phyloP scores from a whole-genome alignment of 495 filamentous ascomycete species.

The Lasiosphaeria hispida region DNA sequence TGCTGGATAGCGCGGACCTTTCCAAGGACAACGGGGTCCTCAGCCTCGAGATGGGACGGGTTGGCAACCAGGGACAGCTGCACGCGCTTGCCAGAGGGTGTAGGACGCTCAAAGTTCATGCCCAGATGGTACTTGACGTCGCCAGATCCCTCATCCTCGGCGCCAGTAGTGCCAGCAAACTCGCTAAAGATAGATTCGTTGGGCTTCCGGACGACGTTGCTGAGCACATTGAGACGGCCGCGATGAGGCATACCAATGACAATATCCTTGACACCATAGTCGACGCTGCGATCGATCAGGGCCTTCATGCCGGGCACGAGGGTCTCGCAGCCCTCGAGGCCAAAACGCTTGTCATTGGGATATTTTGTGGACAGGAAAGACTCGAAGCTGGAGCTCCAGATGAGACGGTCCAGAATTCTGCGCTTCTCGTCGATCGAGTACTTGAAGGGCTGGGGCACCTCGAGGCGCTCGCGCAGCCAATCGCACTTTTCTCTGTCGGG shows the following conservation, averaged over 20 bases:
- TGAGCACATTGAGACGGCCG: constrained; percentile 95
- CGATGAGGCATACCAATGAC: constrained; percentile 99
- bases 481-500: constrained; percentile 96
- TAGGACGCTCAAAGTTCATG: constrained; percentile 99
- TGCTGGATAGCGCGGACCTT: constrained; percentile 98
- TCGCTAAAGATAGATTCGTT: constrained; percentile 99
- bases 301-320: constrained; percentile 99
- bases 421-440: constrained; percentile 97
- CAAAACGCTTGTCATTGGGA: constrained; percentile 99
- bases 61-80: constrained; percentile 98
- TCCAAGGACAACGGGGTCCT: constrained; percentile 95
- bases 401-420: constrained; percentile 91
- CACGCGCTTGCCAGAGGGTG: constrained; percentile 96
- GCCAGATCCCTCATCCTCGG: constrained; percentile 92
- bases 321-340: constrained; percentile 93
- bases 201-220: constrained; percentile 97
- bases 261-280: constrained; percentile 98
- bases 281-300: constrained; percentile 94
- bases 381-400: constrained; percentile 98
- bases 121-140: constrained; percentile 99
- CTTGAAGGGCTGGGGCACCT: constrained; percentile 90
- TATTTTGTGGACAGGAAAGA: constrained; percentile 92
- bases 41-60: constrained; percentile 96
- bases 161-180: constrained; percentile 85
- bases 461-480: constrained; percentile 91